Conservation (phyloP, 176 grass and related monocot species). For the Thinopyrum elongatum region DNA sequence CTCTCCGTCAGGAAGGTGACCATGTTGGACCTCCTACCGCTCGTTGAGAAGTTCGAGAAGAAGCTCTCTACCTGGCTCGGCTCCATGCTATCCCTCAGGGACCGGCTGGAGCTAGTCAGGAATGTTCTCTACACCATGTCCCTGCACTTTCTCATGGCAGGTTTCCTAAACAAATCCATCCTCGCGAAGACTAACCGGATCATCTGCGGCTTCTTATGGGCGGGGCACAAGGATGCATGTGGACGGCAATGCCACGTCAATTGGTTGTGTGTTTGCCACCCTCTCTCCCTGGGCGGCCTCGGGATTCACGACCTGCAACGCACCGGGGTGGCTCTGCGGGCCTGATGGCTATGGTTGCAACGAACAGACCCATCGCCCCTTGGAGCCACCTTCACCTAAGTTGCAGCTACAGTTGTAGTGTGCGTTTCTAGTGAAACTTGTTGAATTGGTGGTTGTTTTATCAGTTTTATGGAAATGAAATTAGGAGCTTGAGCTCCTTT, state of each 20-base stretch:
- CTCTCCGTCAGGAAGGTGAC: background rate
- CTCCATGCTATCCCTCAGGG: background rate
- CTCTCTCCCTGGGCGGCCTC: too few relatives aligned
- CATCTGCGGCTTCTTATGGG: background rate
- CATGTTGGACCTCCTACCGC: background rate
- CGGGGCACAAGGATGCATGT: background rate
- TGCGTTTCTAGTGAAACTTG: too few relatives aligned
- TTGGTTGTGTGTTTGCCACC: too few relatives aligned
- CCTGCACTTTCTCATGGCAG: background rate
- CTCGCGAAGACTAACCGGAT: background rate
- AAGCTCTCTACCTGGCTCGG: background rate
- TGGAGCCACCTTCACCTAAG: too few relatives aligned
- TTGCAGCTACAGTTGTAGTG: too few relatives aligned
- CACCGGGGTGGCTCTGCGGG: background rate
- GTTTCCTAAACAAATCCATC: background rate
- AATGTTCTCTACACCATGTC: background rate
- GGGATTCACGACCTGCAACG: too few relatives aligned
- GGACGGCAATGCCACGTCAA: background rate
- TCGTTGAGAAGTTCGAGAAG: background rate
- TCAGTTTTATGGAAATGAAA: too few relatives aligned
- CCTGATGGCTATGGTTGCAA: too few relatives aligned
- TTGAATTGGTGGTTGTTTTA: too few relatives aligned
- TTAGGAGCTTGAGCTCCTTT: too few relatives aligned
- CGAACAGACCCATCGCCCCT: too few relatives aligned
- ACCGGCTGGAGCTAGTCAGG: background rate